Evolutionary conservation across 1,139 yeast species (phyloP).

Genomic region (Hyphopichia wangnamkhiaoensis): DNA sequence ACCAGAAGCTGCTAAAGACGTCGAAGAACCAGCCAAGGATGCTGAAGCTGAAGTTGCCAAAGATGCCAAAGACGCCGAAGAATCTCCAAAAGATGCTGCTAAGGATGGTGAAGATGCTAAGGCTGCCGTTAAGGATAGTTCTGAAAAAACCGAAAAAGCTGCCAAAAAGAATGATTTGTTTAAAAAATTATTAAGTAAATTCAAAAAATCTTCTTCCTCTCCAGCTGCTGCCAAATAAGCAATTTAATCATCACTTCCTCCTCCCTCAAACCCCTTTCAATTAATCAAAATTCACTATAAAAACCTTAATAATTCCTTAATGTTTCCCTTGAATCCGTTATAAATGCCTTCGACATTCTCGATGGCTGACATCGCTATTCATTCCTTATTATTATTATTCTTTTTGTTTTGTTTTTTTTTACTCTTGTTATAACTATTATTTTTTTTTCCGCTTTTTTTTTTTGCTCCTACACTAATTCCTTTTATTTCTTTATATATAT

Average conservation of each 20-base stretch:
- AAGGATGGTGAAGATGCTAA: slow-evolving; percentile 27
- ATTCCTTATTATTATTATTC: too few relatives aligned
- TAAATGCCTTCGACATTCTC: too few relatives aligned
- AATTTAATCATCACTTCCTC: not conserved
- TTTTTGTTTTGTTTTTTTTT: too few relatives aligned
- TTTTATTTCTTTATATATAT: too few relatives aligned
- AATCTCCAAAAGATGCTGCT: slow-evolving; percentile 13
- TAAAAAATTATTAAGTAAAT: slow-evolving; percentile 49
- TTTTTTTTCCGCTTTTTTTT: too few relatives aligned
- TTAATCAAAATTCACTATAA: not conserved
- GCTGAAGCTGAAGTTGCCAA: slow-evolving; percentile 9
- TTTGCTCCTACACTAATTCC: too few relatives aligned
- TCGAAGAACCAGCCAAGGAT: slow-evolving; percentile 5
- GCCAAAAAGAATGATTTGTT: slow-evolving; percentile 51
- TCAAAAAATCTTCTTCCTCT: slow-evolving; percentile 43
- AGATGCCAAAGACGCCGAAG: slow-evolving; percentile 8
- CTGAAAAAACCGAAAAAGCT: slow-evolving; percentile 33
- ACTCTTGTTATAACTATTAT: too few relatives aligned
- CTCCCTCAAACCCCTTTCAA: not conserved
- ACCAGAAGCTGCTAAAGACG: slow-evolving; percentile 8
- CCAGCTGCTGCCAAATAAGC: slow-evolving; percentile 30
- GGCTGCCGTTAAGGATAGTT: slow-evolving; percentile 28
- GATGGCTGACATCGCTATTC: too few relatives aligned
- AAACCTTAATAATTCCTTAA: too few relatives aligned
- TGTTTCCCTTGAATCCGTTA: too few relatives aligned